These are phyloP conservation scores for Porphyrellus cyaneotinctus DNA, from an alignment of 768 basidiomycete species.

Conservation along the genomic window DNA sequence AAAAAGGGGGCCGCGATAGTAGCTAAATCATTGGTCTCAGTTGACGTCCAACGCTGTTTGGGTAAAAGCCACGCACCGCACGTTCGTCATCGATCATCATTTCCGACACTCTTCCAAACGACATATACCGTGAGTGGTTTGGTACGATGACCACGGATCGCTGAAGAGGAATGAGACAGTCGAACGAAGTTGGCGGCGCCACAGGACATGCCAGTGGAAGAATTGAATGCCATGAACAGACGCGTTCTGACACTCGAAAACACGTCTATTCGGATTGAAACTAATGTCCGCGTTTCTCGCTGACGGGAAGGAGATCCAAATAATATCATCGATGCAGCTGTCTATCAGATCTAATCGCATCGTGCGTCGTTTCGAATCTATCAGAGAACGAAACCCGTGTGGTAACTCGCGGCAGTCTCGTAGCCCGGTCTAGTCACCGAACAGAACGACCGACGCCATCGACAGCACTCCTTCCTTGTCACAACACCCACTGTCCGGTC, in stretches of 20 bases:
- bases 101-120: constrained; percentile 9
- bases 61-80: neutral
- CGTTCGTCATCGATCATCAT: constrained; percentile 4
- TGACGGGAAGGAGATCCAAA: neutral
- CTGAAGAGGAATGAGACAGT: neutral
- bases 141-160: constrained; percentile 15
- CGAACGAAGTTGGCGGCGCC: constrained; percentile 15
- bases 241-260: neutral
- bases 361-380: neutral
- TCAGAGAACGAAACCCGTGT: neutral
- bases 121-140: neutral
- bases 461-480: neutral
- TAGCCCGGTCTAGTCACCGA: neutral
- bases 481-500: neutral
- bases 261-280: neutral
- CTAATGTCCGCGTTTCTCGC: constrained; percentile 18
- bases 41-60: neutral
- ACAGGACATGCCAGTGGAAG: neutral
- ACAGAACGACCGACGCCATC: neutral
- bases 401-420: constrained; percentile 1
- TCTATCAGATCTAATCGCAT: constrained; percentile 6
- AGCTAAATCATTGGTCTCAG: neutral
- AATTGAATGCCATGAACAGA: neutral
- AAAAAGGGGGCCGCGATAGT: neutral
- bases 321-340: neutral